Base-by-base conservation (phyloP, 176 grass and related monocot genomes). In the Microstegium vimineum region DNA sequence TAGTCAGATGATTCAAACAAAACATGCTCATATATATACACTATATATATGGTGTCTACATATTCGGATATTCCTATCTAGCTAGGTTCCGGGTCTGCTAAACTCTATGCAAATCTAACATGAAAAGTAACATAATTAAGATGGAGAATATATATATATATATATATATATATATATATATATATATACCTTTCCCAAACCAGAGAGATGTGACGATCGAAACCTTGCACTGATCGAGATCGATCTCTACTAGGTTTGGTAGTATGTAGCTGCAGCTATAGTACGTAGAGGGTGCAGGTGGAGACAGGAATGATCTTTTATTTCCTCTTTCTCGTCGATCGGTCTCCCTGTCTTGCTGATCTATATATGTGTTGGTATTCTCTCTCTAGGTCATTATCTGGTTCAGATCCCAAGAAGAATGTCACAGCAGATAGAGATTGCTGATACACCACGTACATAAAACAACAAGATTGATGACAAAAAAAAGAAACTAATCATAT, bases 341-440 rank as follows among this genome's bases (percentile, higher is more conserved):
- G 52, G 54, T 46, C 62, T 75, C 61, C 70, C 45, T 73, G 42
- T 23, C 83, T 15, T 73, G 62, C 51, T 56, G 51, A 20, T 54
- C 22, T 25, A 52, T 83, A 56, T 64, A n/a, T 77, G 16, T 66
- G 38, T 23, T 3, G 20, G 54, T 61, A 28, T 31, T 64, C 46
- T 52, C 28, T 15, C 23, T 45, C 59, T 62, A 82, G 75, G 66
- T 86, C 79, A 51, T 62, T 86, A 38, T 42, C 88, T 86, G 68
- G 84, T 82, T 78, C 88, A 79, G 79, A 90, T 90, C 88, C 88
- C 88, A 68, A 90, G 83, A 78, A 86, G 83, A 82, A 90, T 86
- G 83, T 86, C 57, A 75, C 45, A 57, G n/a, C 5, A 26, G 38
- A 41, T 22, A 43, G 5, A 59, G 54, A 59, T 25, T 59, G 22